Evolutionary conservation across 2,329 filamentous ascomycete species (phyloP), one percentile per base, ranked within the genome.

Genomic region (Ophiostoma ulmi): DNA sequence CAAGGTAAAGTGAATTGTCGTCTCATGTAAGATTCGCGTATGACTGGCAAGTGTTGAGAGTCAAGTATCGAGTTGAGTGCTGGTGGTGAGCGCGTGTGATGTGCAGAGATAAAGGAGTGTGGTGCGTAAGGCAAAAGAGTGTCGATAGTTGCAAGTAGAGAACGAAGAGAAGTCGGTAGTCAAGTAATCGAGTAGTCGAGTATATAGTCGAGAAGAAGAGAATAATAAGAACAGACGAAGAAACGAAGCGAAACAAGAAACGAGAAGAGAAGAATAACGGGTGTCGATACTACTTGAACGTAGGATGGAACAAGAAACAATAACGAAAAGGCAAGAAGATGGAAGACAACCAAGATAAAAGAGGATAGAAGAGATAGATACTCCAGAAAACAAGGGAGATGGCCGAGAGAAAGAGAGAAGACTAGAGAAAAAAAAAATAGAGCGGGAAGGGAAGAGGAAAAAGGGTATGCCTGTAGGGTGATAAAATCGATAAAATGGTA

Each of bases 401-500:
- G 41, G 44, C 44, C 44, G 22, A 58, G 52, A 58, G 44, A 48
- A 22, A 31, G 48, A 55, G 20, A 55, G n/a, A 22, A 22, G 48
- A 55, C 48, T 7, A 26, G 52, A 26, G 35, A 71, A 48, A 69
- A 67, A 68, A 41, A 52, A 36, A 67, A 70, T 20, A 55, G 38
- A 58, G 38, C 38, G 17, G 20, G 58, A 69, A 39, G 69, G 63
- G 38, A 68, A 36, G 44, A 68, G 7, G 48, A 17, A 55, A 48
- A 52, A 36, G 7, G 35, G 63, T 17, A 63, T 48, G 44, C 44
- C n/a, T n/a, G 38, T 6, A n/a, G 11, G 36, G 36, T 39, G 35
- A 65, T 38, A 65, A 61, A 63, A 52, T 52, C 66, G 65, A 48
- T 39, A 39, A 70, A 66, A 41, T 52, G 44, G 44, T 65, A 68